Conservation (phyloP, 495 filamentous ascomycete genomes). For the Friedmanniomyces simplex region DNA sequence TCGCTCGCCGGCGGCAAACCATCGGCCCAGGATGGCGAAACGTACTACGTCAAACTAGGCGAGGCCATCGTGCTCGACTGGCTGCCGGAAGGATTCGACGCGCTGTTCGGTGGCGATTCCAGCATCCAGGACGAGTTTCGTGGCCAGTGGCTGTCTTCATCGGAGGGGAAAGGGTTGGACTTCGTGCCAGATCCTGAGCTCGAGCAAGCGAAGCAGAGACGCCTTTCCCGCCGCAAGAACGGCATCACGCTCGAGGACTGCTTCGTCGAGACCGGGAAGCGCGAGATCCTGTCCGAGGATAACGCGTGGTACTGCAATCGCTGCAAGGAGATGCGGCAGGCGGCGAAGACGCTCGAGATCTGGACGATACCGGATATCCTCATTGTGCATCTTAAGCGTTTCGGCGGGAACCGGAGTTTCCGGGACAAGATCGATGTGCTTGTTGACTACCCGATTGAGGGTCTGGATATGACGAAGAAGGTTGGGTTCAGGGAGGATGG, state of each 20-base stretch:
- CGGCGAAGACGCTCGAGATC: conserved; percentile 90
- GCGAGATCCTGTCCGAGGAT: conserved; percentile 83
- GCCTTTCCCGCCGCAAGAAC: conserved; percentile 51
- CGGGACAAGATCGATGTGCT: conserved; percentile 82
- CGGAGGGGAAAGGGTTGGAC: conserved; percentile 38
- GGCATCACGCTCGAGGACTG: conserved; percentile 85
- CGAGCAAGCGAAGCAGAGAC: conserved; percentile 45
- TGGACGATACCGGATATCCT: conserved; percentile 95
- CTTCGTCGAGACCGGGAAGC: conserved; percentile 83
- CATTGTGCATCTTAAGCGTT: conserved; percentile 89
- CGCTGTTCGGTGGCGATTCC: conserved; percentile 51
- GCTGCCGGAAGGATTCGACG: conserved; percentile 53
- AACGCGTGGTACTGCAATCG: conserved; percentile 95
- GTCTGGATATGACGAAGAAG: conserved; percentile 66
- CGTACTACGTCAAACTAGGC: conserved; percentile 54
- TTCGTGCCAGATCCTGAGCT: conserved; percentile 52
- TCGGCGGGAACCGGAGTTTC: conserved; percentile 63
- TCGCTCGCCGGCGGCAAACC: conserved; percentile 4
- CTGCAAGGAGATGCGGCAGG: conserved; percentile 85
- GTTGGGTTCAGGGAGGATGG: conserved; percentile 68
- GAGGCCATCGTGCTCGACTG: conserved; percentile 85
- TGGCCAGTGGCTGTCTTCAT: conserved; percentile 27
- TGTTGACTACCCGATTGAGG: conserved; percentile 87
- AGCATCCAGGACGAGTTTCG: conserved; percentile 37
- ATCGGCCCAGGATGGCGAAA: conserved; percentile 37